phyloP scores from a whole-genome alignment of 1,284 basidiomycete species.

The Rhodotorula sp. region DNA sequence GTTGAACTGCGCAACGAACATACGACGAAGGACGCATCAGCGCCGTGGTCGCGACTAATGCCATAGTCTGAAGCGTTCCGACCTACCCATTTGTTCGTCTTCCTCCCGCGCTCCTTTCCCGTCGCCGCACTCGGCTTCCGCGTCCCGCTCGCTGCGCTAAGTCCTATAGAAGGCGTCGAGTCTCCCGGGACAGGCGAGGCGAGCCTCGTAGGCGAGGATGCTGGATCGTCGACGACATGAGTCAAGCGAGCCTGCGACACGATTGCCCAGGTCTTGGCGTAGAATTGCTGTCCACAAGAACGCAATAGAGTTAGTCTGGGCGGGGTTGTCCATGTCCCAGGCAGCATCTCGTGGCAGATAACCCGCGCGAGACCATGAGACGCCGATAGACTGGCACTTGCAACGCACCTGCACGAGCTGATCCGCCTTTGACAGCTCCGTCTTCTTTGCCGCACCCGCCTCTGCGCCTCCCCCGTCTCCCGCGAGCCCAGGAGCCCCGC shows the following conservation, averaged over 20 bases:
- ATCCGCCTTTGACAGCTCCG: slow-evolving; percentile 19
- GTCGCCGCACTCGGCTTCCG: neutral
- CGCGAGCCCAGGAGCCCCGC: too few relatives aligned
- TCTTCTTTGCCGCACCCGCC: neutral
- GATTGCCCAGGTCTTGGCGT: slow-evolving; percentile 47
- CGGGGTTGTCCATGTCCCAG: too few relatives aligned
- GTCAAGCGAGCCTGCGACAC: slow-evolving; percentile 46
- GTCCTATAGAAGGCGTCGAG: neutral
- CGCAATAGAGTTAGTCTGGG: slow-evolving; percentile 21
- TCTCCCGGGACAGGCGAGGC: neutral
- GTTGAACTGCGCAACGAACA: slow-evolving; percentile 45
- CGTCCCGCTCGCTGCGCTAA: neutral
- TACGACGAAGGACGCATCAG: neutral
- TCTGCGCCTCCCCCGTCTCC: neutral
- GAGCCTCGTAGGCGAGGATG: neutral
- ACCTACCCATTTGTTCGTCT: slow-evolving; percentile 31
- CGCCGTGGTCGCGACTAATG: too few relatives aligned
- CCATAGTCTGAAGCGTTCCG: too few relatives aligned
- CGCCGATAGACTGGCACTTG: neutral
- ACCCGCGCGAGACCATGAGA: neutral
- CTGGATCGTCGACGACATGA: slow-evolving; percentile 23
- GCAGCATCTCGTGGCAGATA: slow-evolving; percentile 15
- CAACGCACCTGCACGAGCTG: slow-evolving; percentile 37
- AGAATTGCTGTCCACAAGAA: slow-evolving; percentile 46
- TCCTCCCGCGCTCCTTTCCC: neutral